phyloP scores from a whole-genome alignment of 106 monocot species.

The Dioscorea dumetorum region DNA sequence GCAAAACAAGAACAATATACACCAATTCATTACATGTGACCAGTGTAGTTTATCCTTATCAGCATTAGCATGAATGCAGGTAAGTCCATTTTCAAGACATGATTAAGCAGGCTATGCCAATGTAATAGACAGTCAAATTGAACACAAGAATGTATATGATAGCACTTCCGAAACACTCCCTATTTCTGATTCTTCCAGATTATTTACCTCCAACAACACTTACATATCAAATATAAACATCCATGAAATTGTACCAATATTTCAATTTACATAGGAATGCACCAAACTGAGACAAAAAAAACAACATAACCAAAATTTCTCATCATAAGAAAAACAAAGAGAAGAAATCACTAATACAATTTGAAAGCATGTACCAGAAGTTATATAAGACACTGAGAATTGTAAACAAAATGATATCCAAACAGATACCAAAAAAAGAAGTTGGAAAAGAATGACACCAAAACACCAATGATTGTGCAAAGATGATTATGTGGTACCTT shows the following conservation, averaged over 20 bases:
- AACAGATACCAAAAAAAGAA: too few relatives aligned
- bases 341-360: too few relatives aligned
- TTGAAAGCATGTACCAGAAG: too few relatives aligned
- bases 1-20: constrained; percentile 3
- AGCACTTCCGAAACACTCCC: not conserved
- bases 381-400: not conserved
- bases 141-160: not conserved
- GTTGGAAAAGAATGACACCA: too few relatives aligned
- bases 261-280: too few relatives aligned
- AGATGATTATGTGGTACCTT: constrained; percentile 34
- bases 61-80: not conserved
- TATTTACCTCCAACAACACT: too few relatives aligned
- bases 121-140: not conserved
- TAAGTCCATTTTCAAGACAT: not conserved
- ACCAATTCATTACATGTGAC: not conserved
- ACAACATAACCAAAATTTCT: too few relatives aligned
- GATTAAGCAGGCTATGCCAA: not conserved
- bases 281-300: too few relatives aligned
- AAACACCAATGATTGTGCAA: not conserved
- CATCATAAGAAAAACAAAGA: too few relatives aligned
- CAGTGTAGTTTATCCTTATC: not conserved
- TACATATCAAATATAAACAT: too few relatives aligned
- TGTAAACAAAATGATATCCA: not conserved
- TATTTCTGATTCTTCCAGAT: too few relatives aligned
- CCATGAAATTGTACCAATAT: too few relatives aligned